A percentile compares a stretch with the other conserved stretches of the same genome.
These are phyloP conservation scores for Mycosphaerelloides madeirae DNA, from an alignment of 2,329 filamentous ascomycete species.

Conservation along the genomic window DNA sequence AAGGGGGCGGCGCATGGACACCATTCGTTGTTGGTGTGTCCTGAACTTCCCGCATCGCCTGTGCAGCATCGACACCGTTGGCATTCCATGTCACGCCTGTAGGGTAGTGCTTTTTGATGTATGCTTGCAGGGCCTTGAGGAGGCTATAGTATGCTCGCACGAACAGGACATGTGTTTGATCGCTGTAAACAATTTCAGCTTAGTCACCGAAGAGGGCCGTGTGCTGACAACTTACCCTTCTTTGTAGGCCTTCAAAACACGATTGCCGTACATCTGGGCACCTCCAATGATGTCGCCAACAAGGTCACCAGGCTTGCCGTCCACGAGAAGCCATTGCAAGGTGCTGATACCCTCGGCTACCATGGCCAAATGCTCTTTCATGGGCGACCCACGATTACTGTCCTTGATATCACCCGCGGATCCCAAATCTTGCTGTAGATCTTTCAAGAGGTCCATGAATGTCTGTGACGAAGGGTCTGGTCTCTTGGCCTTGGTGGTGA, in stretches of 20 bases:
- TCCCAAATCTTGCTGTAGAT: conserved; percentile 77
- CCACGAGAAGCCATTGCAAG: conserved; percentile 84
- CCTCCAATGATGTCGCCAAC: conserved; percentile 77
- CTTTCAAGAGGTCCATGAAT: conserved; percentile 75
- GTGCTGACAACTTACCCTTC: conserved; percentile 56
- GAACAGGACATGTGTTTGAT: conserved; percentile 77
- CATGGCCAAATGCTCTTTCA: conserved; percentile 78
- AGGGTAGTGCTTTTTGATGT: conserved; percentile 77
- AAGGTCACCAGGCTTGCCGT: conserved; percentile 76
- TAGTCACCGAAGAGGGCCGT: neutral
- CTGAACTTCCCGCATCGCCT: conserved; percentile 59
- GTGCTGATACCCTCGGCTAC: conserved; percentile 87
- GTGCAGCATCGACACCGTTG: conserved; percentile 65
- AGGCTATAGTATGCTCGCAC: conserved; percentile 88
- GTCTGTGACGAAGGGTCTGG: conserved; percentile 67
- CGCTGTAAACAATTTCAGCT: conserved; percentile 47
- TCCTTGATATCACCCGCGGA: conserved; percentile 78
- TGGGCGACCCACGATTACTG: conserved; percentile 66
- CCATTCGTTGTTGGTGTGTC: conserved; percentile 30
- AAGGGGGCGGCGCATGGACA: conserved; percentile 48
- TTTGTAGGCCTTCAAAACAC: conserved; percentile 86
- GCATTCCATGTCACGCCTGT: conserved; percentile 84
- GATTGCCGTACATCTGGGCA: conserved; percentile 91
- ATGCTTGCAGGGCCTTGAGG: conserved; percentile 76
- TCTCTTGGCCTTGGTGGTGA: conserved; percentile 88